These are phyloP conservation scores for Endoconidiophora polonica DNA, from an alignment of 2,329 filamentous ascomycete species.

Conservation along the genomic window DNA sequence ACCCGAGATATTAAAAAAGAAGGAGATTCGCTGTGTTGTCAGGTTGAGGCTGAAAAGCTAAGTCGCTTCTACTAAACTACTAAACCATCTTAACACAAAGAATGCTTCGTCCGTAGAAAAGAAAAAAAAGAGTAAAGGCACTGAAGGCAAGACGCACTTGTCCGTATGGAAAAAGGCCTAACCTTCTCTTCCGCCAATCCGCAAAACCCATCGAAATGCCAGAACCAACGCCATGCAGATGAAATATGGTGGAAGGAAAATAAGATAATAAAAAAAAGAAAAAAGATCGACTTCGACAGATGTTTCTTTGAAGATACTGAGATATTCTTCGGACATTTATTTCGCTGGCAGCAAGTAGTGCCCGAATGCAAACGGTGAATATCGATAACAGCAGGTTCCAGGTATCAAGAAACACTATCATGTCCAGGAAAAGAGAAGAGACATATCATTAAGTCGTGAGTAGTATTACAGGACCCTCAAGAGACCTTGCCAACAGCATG, in stretches of 20 bases:
- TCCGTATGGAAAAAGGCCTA: neutral
- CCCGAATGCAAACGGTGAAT: neutral
- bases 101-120: neutral
- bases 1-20: too few relatives aligned
- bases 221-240: conserved; percentile 10
- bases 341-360: too few relatives aligned
- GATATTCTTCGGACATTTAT: too few relatives aligned
- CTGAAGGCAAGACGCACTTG: neutral
- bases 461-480: conserved; percentile 1
- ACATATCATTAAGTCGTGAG: conserved; percentile 10
- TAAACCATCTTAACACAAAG: neutral
- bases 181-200: neutral
- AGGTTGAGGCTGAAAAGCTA: too few relatives aligned
- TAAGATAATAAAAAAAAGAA: conserved; percentile 14
- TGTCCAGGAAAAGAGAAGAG: neutral
- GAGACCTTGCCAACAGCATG: neutral
- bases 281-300: conserved; percentile 1
- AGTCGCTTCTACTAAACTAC: neutral
- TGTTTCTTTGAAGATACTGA: neutral
- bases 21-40: too few relatives aligned
- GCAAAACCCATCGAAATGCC: neutral
- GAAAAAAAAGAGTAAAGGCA: too few relatives aligned
- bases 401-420: neutral
- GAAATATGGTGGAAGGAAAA: conserved; percentile 8
- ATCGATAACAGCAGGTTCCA: neutral